phyloP scores from a whole-genome alignment of 164 flowering plant species.

The Houttuynia cordata region DNA sequence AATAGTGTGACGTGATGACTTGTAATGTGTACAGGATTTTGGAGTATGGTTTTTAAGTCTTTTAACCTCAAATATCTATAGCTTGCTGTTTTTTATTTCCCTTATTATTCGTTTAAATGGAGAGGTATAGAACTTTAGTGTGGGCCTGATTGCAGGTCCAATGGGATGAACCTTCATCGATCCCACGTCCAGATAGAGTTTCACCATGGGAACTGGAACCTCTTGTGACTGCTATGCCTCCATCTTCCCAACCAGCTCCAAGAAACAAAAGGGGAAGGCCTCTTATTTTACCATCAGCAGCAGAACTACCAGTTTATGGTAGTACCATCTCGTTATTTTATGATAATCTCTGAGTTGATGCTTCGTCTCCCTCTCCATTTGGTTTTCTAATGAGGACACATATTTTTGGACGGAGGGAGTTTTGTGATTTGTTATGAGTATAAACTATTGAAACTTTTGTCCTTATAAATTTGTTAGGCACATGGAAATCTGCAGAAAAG shows the following conservation, averaged over 20 bases:
- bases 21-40: not conserved
- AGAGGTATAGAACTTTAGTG: not conserved
- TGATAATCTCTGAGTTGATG: not conserved
- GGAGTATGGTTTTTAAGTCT: not conserved
- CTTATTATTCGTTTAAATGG: no score
- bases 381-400: no score
- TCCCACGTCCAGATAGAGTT: conserved; percentile 75
- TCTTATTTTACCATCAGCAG: conserved; percentile 41
- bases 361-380: no score
- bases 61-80: not conserved
- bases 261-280: conserved; percentile 74
- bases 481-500: conserved; percentile 53
- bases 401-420: no score
- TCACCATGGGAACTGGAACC: conserved; percentile 97
- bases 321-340: conserved; percentile 1
- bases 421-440: no score
- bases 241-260: conserved; percentile 42
- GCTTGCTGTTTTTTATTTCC: not conserved
- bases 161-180: conserved; percentile 93
- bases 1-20: not conserved
- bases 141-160: conserved; percentile 42
- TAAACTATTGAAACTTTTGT: no score
- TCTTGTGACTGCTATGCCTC: conserved; percentile 41
- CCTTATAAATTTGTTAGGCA: conserved; percentile 21
- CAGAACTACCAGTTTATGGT: conserved; percentile 53